Evolutionary conservation across 1,139 yeast species (phyloP), one percentile per base, ranked within the genome.

Genomic region (Saccharomycopsis hybrid): DNA sequence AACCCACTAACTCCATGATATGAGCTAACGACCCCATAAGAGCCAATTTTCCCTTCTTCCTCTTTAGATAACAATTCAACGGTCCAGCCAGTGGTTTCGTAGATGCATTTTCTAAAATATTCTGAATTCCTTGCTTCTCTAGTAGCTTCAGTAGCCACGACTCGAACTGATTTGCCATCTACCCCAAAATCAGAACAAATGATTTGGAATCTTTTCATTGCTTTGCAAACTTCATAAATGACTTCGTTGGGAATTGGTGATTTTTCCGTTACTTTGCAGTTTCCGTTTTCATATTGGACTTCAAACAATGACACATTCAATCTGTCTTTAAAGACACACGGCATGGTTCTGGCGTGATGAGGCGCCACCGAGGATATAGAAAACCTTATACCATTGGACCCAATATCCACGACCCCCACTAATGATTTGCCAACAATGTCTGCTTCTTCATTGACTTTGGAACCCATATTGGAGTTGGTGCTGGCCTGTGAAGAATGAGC

Each of bases 171-270:
- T 39, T 80, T 74, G 44, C 72, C 72, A 3, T 77, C 72, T 1
- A 82, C 87, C 18, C 84, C 85, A 59, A 82, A 82, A 62, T 80
- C 86, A 51, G 73, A 76, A 61, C 88, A 82, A 39, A 82, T 80
- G 56, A 74, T 66, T 58, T 77, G 74, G 64, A 82, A 82, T 56
- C 88, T 69, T 54, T 72, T 70, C 74, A 82, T 72, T 1, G 85
- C 81, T 33, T 72, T 69, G 47, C 77, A 70, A 18, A 82, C 77
- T 51, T 80, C 85, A 32, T 63, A 64, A 39, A 80, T 78, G 1
- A 76, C 77, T 39, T 73, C 74, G 5, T 68, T 67, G 0, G 85
- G 80, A 41, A 80, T 80, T 1, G 81, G 81, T 8, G 67, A 68
- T 56, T 73, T 76, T 28, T 64, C 66, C 7, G 61, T 59, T 32